Base-by-base conservation (phyloP, 2,329 filamentous ascomycete species). In the Fonsecaea monophora region DNA sequence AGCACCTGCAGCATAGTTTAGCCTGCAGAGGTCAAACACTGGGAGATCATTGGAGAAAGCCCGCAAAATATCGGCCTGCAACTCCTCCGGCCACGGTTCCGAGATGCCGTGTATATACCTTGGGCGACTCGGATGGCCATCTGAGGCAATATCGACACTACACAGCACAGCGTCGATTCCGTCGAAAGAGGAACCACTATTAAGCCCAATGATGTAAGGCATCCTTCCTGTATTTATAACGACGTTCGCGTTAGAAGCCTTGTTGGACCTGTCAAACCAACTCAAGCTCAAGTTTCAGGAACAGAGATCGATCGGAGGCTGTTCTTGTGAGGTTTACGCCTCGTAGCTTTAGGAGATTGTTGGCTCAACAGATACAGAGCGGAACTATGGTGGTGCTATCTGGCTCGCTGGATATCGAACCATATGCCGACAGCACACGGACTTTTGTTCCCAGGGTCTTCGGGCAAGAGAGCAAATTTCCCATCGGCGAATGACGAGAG, bases 171-270 rank as follows among this genome's bases (percentile, higher is more conserved):
- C 75, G 53, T 77, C 74, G 4, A 77, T 73, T 4, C 74, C 75
- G 55, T 76, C 74, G 64, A 76, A 76, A 2, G 74, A 75, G 18
- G 71, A 74, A 56, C 73, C 75, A 55, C 75, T 76, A 68, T 77
- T 75, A 13, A 75, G 68, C 18, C 74, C 75, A 38, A 76, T 48
- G n/a, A 75, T 74, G 65, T 75, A 75, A 34, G 65, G 59, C 71
- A 73, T 73, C 45, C 45, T 50, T 4, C 30, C 30, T 30, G 18
- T 10, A 50, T 30, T 50, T 25, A 50, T 50, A 30, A 13, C 18
- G 18, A 15, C 5, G 25, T 7, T 50, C 10, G 42, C n/a, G 10
- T 21, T 10, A 21, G 45, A 50, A 21, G 25, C 45, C 10, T 25
- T 50, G 8, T 50, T 10, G n/a, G 21, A 9, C 5, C 9, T 21